These are phyloP conservation scores for Arxiozyma slooffiae DNA, from an alignment of 1,139 yeast species.

Conservation along the genomic window DNA sequence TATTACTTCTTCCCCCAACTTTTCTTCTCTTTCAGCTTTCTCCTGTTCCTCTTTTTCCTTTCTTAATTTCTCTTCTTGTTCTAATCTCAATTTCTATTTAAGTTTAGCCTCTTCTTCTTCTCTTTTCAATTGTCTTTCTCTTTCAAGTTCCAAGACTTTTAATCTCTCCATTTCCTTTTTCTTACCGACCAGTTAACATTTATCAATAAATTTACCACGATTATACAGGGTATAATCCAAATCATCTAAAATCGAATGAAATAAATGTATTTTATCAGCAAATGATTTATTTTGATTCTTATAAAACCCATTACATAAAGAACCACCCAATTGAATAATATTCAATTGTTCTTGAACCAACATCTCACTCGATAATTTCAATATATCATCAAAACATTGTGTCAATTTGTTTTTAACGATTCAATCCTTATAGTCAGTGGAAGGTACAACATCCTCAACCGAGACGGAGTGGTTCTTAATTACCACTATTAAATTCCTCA, in stretches of 20 bases:
- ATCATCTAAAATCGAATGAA: conserved; percentile 32
- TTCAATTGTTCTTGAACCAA: conserved; percentile 30
- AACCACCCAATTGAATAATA: conserved; percentile 26
- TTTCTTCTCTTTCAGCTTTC: neutral
- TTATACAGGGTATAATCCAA: conserved; percentile 31
- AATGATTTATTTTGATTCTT: conserved; percentile 19
- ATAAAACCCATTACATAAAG: conserved; percentile 23
- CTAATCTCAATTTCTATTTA: neutral
- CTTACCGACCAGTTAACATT: conserved; percentile 21
- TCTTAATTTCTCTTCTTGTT: neutral
- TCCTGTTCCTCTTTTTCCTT: neutral
- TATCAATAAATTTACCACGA: conserved; percentile 30
- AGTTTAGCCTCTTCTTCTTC: conserved; percentile 5
- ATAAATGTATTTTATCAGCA: conserved; percentile 23
- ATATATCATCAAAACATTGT: conserved; percentile 29
- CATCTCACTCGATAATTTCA: conserved; percentile 27
- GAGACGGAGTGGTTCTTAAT: neutral
- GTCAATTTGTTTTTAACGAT: conserved; percentile 22
- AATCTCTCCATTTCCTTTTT: conserved; percentile 14
- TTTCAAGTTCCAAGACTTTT: conserved; percentile 17
- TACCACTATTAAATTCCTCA: neutral
- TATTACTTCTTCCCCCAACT: neutral
- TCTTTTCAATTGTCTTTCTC: conserved; percentile 10
- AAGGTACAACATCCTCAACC: conserved; percentile 1
- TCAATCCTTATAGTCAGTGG: neutral